phyloP scores from a whole-genome alignment of 1,284 basidiomycete species.

The Singerocomus rubriflavus region DNA sequence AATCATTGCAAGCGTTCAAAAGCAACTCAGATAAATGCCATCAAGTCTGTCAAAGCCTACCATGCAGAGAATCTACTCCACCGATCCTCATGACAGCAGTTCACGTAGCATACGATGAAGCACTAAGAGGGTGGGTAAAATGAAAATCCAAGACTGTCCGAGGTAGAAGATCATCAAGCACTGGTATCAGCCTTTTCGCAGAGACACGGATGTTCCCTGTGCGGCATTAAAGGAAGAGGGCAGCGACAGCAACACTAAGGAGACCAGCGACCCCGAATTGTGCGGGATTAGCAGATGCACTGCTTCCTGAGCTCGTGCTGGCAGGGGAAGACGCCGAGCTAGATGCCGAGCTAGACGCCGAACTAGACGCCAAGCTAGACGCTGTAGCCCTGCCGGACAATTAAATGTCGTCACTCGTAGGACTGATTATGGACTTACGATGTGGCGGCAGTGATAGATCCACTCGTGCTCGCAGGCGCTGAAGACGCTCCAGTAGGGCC shows the following conservation, averaged over 20 bases:
- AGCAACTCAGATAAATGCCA: conserved; percentile 3
- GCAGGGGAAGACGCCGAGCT: conserved; percentile 9
- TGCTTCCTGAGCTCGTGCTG: conserved; percentile 13
- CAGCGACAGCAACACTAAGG: conserved; percentile 46
- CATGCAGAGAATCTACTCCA: conserved; percentile 1
- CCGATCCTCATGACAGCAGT: conserved; percentile 1
- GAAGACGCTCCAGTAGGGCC: conserved; percentile 20
- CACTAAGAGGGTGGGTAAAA: conserved; percentile 4
- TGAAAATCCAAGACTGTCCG: conserved; percentile 13
- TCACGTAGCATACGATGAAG: conserved; percentile 20
- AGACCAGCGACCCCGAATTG: conserved; percentile 43
- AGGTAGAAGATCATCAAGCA: conserved; percentile 14
- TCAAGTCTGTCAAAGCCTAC: neutral
- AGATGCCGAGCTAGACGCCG: too few relatives aligned
- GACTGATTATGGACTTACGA: conserved; percentile 18
- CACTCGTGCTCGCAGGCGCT: conserved; percentile 3
- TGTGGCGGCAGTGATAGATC: conserved; percentile 3
- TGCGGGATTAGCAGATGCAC: conserved; percentile 34
- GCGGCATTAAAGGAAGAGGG: conserved; percentile 34
- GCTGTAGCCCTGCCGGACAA: neutral
- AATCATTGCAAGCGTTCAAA: conserved; percentile 5
- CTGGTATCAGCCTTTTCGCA: conserved; percentile 20
- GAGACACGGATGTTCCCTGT: neutral
- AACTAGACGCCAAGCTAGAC: conserved; percentile 11
- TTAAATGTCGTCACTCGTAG: conserved; percentile 10